Base-by-base conservation (phyloP, 805 yeast species). In the Suhomyces xylopsoci region DNA sequence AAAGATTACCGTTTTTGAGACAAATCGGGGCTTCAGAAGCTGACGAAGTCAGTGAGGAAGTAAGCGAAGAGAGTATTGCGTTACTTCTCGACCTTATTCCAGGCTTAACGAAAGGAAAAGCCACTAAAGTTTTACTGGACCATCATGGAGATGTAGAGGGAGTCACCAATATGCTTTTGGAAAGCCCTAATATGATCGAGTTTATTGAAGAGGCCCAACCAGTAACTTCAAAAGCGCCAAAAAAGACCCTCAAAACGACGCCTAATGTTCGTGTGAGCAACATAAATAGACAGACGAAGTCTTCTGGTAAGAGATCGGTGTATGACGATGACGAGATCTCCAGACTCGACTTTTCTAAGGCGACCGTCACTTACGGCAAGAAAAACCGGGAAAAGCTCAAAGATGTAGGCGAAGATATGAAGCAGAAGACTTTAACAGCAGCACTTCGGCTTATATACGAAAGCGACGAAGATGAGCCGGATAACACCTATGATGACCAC, bases 381-480 rank as follows among this genome's bases (percentile, higher is more conserved):
- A 67, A 68, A 40, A 56, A 59, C 17, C 56, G 50, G 20, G 52
- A 54, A 26, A 47, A 55, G n/a, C 45, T 53, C 22, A 50, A 55
- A 32, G 28, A 59, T 25, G 25, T 56, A 4, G 30, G 57, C 10
- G 79, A 74, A 51, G 81, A 79, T 28, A 61, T 81, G n/a, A 81
- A 79, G 60, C 80, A 84, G 61, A 80, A 74, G 57, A 83, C 88
- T 0, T 65, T 87, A 43, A 69, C 78, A 0, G 78, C 82, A 20
- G 91, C 92, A 1, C 67, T 88, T 56, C 71, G 82, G 43, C 65
- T 87, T 55, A 69, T 88, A 55, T 86, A 87, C 58, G 87, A 86
- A 44, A 78, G 83, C 7, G 93, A 89, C 61, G 96, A 90, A 57
- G 96, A 89, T 65, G 96, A 90, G 60, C 84, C 87, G 2, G 97